These are phyloP conservation scores for Malus hybrid DNA, from an alignment of 331 rosid genomes.

Conservation along the genomic window DNA sequence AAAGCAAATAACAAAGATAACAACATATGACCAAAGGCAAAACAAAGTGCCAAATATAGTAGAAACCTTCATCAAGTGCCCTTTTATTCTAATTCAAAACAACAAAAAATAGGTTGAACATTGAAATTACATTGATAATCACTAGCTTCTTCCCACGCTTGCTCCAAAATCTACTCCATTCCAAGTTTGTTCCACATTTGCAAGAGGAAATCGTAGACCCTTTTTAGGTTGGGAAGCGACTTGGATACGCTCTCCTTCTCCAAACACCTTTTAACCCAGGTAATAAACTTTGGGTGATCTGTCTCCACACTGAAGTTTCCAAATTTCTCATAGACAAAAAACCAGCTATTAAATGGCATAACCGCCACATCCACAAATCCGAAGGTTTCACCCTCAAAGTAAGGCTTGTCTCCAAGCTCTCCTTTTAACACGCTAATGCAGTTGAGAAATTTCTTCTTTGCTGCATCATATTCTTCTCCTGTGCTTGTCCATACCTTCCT, in stretches of 20 bases:
- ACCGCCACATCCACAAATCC: neutral
- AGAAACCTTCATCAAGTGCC: too few species aligned
- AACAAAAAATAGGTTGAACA: too few species aligned
- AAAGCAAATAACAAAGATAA: too few species aligned
- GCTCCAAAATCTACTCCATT: too few species aligned
- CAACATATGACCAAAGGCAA: too few species aligned
- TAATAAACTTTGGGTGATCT: slow-evolving; percentile 35
- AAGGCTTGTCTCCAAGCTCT: too few species aligned
- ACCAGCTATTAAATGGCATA: slow-evolving; percentile 14
- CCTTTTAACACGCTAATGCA: neutral
- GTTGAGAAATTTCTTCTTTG: neutral
- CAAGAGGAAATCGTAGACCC: slow-evolving; percentile 11
- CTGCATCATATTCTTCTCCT: neutral
- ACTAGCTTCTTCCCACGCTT: too few species aligned
- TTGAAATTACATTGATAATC: too few species aligned
- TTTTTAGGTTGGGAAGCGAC: slow-evolving; percentile 24
- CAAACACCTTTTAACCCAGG: slow-evolving; percentile 46
- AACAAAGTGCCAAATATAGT: too few species aligned
- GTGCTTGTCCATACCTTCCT: too few species aligned
- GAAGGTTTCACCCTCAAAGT: neutral
- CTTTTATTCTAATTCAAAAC: too few species aligned
- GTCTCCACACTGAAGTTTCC: slow-evolving; percentile 43
- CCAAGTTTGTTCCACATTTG: too few species aligned
- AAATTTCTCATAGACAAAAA: slow-evolving; percentile 27
- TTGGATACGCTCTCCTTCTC: slow-evolving; percentile 26